Evolutionary conservation across 352 stramenopile genomes (phyloP), one percentile per base, ranked within the genome.

Genomic region (Phytophthora crassamura): DNA sequence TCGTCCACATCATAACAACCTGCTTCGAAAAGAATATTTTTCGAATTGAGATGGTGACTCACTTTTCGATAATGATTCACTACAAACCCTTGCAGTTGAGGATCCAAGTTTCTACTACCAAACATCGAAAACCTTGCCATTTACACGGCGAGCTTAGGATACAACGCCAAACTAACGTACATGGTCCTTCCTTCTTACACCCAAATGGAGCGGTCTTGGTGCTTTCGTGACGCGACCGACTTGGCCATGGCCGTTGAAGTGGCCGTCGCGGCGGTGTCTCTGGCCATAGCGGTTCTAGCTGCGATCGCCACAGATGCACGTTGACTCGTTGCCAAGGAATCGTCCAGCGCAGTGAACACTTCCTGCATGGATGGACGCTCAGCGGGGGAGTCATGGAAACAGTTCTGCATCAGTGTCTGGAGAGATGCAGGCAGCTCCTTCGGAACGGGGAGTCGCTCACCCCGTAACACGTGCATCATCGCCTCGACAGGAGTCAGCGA

Each of bases 341-440:
- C 62, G 25, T 85, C 74, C 22, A 90, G 72, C 25, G 74, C 54
- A 14, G 53, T 33, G 36, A 94, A 45, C 52, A 94, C 89, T 64
- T 89, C 71, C n/a, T 69, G 70, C 83, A 94, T 90, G 15, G 74
- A 80, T 33, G 85, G 85, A 18, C 85, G 81, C 59, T 92, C 65
- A 36, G 71, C 62, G 3, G 85, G 85, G 2, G 75, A 72, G 55
- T 91, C 82, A 47, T 81, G 72, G 59, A 94, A 94, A 49, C 85
- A 94, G 16, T 70, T 76, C 49, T 86, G 78, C 74, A 94, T 89
- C 9, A 94, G 70, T 16, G 49, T 69, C 42, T 74, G 75, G 22
- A 92, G 60, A 10, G 78, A 72, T n/a, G 55, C 45, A 3, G 85
- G 82, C 0, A 93, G 57, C 33, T 78, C 57, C 6, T 62, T 35